Evolutionary conservation across 176 grass and related monocot genomes (phyloP), one percentile per base, ranked within the genome.

Genomic region (Bonia amplexicaulis): DNA sequence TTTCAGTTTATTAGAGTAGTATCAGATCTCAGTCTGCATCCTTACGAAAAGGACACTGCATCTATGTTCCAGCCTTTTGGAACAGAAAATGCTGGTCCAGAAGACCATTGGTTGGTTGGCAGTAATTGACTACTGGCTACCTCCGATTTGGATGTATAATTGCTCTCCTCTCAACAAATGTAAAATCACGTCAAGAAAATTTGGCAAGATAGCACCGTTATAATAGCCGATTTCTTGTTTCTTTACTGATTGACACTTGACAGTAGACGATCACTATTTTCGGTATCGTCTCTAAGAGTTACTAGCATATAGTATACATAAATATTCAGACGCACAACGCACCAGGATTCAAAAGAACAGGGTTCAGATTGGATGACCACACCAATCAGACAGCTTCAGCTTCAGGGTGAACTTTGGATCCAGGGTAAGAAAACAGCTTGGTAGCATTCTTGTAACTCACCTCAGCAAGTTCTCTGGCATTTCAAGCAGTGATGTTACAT

Each of bases 401-500:
- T 59, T 95, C 77, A 41, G 8, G 20, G 51, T 76, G 47, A 79
- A 94, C 64, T 85, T 94, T 98, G n/a, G 96, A 95, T 82, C 93
- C 86, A 85, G 88, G 96, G 85, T 92, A 98, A 26, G 91, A 90
- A 76, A 98, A 98, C 42, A 98, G 80, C 39, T 87, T 90, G 46
- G 58, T 77, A 20, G 93, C 91, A 80, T 98, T 98, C 75, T 84
- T 90, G 78, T 86, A 98, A 71, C 91, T 94, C 68, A 92, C 6
- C 42, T 94, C 93, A 0, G 93, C 91, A 77, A 98, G 77, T 63
- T 94, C 89, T 94, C 79, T 26, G 89, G 71, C 86, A 96, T 94
- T 87, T 98, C 91, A 44, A 98, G 93, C 44, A 98, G 73, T 12
- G 85, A 90, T 3, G 93, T 78, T 2, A 89, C 91, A 80, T 92